Evolutionary conservation across 2,329 filamentous ascomycete species (phyloP).

Genomic region (Fusarium tanahbumbuense): DNA sequence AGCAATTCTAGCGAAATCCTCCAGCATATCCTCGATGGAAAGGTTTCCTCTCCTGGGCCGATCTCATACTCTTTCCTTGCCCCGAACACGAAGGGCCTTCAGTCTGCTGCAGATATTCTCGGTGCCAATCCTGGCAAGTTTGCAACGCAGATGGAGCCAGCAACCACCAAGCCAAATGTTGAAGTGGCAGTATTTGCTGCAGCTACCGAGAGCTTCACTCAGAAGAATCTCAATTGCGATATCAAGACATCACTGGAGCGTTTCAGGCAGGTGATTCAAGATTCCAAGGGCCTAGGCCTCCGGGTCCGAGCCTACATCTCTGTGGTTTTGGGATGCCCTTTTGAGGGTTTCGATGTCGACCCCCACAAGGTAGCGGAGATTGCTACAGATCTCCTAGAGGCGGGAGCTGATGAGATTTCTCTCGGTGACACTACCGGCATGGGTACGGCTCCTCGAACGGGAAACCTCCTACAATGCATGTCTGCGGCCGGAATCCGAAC

Average conservation of each 20-base stretch:
- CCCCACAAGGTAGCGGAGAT: slow-evolving; percentile 73
- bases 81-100: slow-evolving; percentile 79
- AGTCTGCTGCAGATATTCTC: slow-evolving; percentile 69
- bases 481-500: slow-evolving; percentile 74
- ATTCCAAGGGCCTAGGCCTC: slow-evolving; percentile 72
- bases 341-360: slow-evolving; percentile 73
- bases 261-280: slow-evolving; percentile 76
- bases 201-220: slow-evolving; percentile 83
- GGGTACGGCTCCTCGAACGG: slow-evolving; percentile 80
- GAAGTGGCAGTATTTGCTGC: slow-evolving; percentile 86
- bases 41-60: slow-evolving; percentile 63
- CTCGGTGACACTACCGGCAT: slow-evolving; percentile 92
- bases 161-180: slow-evolving; percentile 59
- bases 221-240: slow-evolving; percentile 84
- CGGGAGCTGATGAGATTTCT: slow-evolving; percentile 91
- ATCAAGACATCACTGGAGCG: slow-evolving; percentile 78
- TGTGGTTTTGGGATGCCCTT: slow-evolving; percentile 84
- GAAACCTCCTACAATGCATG: slow-evolving; percentile 72
- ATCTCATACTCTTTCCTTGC: slow-evolving; percentile 85
- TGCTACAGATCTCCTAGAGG: slow-evolving; percentile 77
- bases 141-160: slow-evolving; percentile 62
- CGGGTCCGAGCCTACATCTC: slow-evolving; percentile 84
- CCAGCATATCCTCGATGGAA: slow-evolving; percentile 70
- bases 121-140: slow-evolving; percentile 61
- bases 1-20: slow-evolving; percentile 81